Evolutionary conservation across 345 rosid species (phyloP), one percentile per base, ranked within the genome.

Genomic region (Raphanus sativus): DNA sequence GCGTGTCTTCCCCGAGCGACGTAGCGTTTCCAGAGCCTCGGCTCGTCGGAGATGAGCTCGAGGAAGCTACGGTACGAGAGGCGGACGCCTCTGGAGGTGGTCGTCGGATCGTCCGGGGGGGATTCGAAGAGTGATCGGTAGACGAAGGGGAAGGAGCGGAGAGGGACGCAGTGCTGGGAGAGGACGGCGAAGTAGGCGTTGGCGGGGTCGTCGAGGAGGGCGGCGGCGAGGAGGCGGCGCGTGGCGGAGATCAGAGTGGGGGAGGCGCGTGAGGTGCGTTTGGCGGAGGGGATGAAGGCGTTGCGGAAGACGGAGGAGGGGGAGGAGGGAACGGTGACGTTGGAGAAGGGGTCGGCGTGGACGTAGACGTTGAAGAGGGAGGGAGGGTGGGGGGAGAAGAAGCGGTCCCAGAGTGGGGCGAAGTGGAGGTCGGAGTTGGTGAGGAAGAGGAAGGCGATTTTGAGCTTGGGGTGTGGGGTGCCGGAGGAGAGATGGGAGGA

Each of bases 1-100:
- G 60, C 40, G 60, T 67, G 48, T 7, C 71, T 48, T 2, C 71
- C 71, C 0, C 71, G 25, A 48, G 71, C 71, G 1, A 1, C 50
- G 71, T 67, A 67, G 26, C 71, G 71, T 28, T 67, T 67, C 71
- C 71, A 67, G 0, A 67, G 71, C 71, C 71, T 67, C 4, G 71
- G 61, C 1, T 67, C 71, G 0, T 67, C 40, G 38, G 71, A 67
- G 40, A 67, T 67, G 6, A 67, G 60, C 71, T 67, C 71, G 38
- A 67, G 48, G 9, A 67, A 67, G 71, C 60, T 67, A 25, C 71
- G 36, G 26, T 67, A 50, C 60, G n/a, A 50, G 13, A 50, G n/a
- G 0, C 71, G 59, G 0, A 67, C 28, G 2, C 70, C 70, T 25
- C 0, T 65, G 1, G 69, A 6, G 3, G 33, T 66, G 3, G 30